phyloP scores from a whole-genome alignment of 164 flowering plant genomes.

The Magnolia kwangsiensis region DNA sequence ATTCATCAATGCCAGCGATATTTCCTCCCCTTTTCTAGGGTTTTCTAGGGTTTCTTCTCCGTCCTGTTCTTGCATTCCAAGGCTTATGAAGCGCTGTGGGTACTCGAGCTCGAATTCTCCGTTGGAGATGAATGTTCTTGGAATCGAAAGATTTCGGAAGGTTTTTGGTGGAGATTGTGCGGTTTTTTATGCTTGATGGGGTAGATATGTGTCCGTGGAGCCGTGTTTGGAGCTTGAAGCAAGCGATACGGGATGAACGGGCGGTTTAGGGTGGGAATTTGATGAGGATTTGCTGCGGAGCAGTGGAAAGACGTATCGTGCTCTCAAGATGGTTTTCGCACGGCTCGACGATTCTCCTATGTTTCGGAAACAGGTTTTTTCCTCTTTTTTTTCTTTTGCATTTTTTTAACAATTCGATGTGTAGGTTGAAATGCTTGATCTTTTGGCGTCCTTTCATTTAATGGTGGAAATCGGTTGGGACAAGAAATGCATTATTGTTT shows the following conservation, averaged over 20 bases:
- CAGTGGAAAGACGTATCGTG: slow-evolving; percentile 9
- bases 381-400: no score
- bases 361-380: slow-evolving; percentile 89
- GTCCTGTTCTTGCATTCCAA: neutral
- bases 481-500: no score
- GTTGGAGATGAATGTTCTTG: neutral
- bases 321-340: slow-evolving; percentile 68
- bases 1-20: neutral
- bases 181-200: no score
- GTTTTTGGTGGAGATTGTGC: neutral
- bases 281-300: slow-evolving; percentile 12
- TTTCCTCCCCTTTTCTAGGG: slow-evolving; percentile 5
- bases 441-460: neutral
- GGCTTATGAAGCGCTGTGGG: neutral
- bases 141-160: neutral
- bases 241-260: slow-evolving; percentile 14
- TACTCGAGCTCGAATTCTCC: neutral
- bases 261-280: slow-evolving; percentile 21
- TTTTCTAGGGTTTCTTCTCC: neutral
- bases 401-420: neutral
- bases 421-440: neutral
- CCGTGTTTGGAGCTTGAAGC: slow-evolving; percentile 3
- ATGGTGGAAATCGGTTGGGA: no score
- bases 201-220: neutral
- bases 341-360: slow-evolving; percentile 99